phyloP scores from a whole-genome alignment of 192 early-diverging fungal genomes.

The Umbelopsis vinacea region DNA sequence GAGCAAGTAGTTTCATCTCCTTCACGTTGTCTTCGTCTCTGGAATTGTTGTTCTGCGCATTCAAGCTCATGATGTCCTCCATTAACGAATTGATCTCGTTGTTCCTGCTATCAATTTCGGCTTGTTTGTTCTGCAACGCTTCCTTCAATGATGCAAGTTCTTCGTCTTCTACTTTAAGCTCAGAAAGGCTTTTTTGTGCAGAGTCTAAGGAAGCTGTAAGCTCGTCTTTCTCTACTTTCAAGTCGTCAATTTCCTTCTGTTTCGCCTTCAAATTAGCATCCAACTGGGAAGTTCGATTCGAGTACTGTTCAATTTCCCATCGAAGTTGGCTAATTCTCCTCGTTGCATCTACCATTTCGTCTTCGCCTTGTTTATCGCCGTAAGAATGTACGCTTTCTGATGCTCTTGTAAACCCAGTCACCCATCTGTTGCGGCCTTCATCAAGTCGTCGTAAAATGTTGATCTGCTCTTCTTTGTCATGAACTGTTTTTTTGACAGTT shows the following conservation, averaged over 20 bases:
- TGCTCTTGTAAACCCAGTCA: constrained; percentile 10
- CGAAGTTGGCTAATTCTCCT: constrained; percentile 5
- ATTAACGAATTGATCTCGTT: background rate
- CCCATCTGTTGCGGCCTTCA: constrained; percentile 17
- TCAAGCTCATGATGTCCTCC: constrained; percentile 14
- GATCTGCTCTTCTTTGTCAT: constrained; percentile 12
- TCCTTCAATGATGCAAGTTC: background rate
- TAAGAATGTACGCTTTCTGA: background rate
- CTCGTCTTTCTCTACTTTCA: background rate
- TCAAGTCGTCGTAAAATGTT: constrained; percentile 8
- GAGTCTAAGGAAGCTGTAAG: background rate
- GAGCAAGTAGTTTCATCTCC: constrained; percentile 10
- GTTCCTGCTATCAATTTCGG: background rate
- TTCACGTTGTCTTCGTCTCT: constrained; percentile 3
- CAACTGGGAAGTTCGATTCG: background rate
- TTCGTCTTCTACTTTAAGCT: background rate
- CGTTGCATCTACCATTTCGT: constrained; percentile 10
- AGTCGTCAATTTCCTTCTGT: background rate
- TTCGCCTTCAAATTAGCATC: constrained; percentile 1
- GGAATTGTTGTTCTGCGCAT: background rate
- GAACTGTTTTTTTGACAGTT: background rate
- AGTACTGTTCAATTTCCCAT: constrained; percentile 19
- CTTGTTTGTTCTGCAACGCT: background rate
- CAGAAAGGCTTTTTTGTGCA: background rate
- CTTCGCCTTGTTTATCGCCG: constrained; percentile 1